phyloP scores from a whole-genome alignment of 805 yeast species.

The Nematodospora valgi region DNA sequence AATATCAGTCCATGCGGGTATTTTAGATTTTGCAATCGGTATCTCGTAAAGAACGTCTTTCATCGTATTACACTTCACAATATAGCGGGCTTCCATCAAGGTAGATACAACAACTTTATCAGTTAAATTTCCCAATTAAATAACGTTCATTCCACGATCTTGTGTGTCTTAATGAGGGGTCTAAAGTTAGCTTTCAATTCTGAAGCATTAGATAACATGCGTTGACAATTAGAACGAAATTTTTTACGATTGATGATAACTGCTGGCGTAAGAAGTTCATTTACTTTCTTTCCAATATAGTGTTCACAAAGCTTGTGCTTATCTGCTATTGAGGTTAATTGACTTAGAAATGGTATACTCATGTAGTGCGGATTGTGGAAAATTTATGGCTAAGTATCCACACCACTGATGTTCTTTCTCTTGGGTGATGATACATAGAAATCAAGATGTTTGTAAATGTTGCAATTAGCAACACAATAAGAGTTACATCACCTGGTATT shows the following conservation, averaged over 20 bases:
- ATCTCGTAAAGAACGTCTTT: constrained; percentile 36
- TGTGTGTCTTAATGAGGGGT: constrained; percentile 76
- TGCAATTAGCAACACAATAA: no score
- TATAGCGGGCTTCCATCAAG: constrained; percentile 58
- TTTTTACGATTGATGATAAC: constrained; percentile 43
- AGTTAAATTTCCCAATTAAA: constrained; percentile 49
- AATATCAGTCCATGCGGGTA: constrained; percentile 47
- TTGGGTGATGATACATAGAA: no score
- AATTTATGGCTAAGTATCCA: no score
- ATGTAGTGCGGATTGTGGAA: no score
- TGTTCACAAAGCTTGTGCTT: constrained; percentile 32
- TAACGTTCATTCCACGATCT: constrained; percentile 56
- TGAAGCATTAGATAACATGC: constrained; percentile 46
- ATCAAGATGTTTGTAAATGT: no score
- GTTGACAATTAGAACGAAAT: constrained; percentile 43
- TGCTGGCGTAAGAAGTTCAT: constrained; percentile 59
- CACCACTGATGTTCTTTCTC: no score
- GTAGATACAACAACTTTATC: constrained; percentile 65
- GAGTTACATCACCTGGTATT: no score
- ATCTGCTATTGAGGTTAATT: constrained; percentile 27
- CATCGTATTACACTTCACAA: constrained; percentile 38
- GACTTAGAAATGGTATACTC: no score
- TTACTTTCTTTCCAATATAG: constrained; percentile 42
- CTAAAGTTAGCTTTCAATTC: constrained; percentile 47
- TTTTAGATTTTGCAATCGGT: constrained; percentile 44